A percentile compares a stretch with the other conserved stretches of the same genome.
These are phyloP conservation scores for Colletotrichum tamarilloi DNA, from an alignment of 2,329 filamentous ascomycete species.

Conservation along the genomic window DNA sequence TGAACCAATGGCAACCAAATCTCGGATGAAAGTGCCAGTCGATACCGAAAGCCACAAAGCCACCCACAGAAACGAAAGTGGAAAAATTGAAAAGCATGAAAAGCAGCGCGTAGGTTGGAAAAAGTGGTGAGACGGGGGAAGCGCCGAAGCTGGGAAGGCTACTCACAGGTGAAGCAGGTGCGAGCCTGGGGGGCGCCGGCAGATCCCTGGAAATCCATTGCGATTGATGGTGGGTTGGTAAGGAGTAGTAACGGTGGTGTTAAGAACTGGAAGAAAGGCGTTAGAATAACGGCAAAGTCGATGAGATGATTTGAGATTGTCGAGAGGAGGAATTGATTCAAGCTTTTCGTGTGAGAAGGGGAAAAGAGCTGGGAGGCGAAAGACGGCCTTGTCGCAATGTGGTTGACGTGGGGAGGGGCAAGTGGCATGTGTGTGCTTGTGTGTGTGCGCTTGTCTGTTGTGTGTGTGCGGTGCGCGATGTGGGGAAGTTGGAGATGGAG, in stretches of 20 bases:
- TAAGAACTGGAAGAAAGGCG: slow-evolving; percentile 6
- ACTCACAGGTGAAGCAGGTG: slow-evolving; percentile 65
- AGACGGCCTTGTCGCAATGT: slow-evolving; percentile 16
- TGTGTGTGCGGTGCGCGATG: slow-evolving; percentile 20
- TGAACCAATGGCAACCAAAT: slow-evolving; percentile 24
- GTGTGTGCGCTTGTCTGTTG: background rate
- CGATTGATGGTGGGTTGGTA: slow-evolving; percentile 34
- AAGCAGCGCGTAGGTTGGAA: background rate
- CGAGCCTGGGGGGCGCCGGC: slow-evolving; percentile 43
- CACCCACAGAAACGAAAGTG: slow-evolving; percentile 21
- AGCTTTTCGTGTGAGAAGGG: slow-evolving; percentile 21
- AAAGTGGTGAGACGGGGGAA: background rate
- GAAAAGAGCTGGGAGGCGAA: slow-evolving; percentile 12
- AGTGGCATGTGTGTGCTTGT: slow-evolving; percentile 34
- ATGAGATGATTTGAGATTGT: background rate
- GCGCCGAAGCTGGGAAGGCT: slow-evolving; percentile 30
- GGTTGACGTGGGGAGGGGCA: slow-evolving; percentile 33
- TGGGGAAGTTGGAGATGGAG: slow-evolving; percentile 36
- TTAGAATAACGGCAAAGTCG: background rate
- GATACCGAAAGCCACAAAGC: slow-evolving; percentile 17
- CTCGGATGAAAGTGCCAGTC: background rate
- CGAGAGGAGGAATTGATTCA: slow-evolving; percentile 10
- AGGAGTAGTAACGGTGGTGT: slow-evolving; percentile 5
- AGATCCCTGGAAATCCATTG: slow-evolving; percentile 48
- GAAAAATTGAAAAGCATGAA: background rate